phyloP scores from a whole-genome alignment of 2,329 filamentous ascomycete genomes.

The Phoma herbarum region DNA sequence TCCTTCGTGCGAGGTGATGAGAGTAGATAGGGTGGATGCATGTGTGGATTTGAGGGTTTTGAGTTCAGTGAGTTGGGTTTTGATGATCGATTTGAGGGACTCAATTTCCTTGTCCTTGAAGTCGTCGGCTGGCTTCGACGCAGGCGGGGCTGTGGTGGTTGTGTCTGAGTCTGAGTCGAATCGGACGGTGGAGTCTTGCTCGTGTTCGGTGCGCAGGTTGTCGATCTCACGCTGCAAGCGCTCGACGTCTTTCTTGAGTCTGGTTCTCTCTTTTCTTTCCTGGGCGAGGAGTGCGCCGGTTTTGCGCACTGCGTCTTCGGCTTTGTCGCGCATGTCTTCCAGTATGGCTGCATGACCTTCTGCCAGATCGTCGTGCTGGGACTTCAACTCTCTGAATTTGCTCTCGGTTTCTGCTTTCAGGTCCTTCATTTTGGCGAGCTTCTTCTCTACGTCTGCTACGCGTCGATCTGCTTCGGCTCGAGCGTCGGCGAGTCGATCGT shows the following conservation, averaged over 20 bases:
- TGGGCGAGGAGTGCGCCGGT: conserved; percentile 43
- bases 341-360: conserved; percentile 40
- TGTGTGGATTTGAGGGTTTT: conserved; percentile 38
- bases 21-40: conserved; percentile 14
- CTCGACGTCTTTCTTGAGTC: conserved; percentile 40
- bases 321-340: conserved; percentile 44
- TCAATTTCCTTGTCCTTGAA: conserved; percentile 40
- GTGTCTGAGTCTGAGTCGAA: conserved; percentile 20
- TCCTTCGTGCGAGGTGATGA: conserved; percentile 27
- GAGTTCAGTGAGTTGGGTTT: conserved; percentile 35
- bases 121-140: conserved; percentile 16
- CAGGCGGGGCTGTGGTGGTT: background rate
- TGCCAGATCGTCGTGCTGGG: conserved; percentile 37
- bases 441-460: conserved; percentile 41
- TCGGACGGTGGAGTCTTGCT: conserved; percentile 8
- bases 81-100: conserved; percentile 38
- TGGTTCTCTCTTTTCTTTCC: conserved; percentile 46
- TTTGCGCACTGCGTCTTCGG: conserved; percentile 49
- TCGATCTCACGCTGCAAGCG: conserved; percentile 33
- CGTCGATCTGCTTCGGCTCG: conserved; percentile 40
- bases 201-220: conserved; percentile 28
- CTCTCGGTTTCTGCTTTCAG: conserved; percentile 36
- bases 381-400: conserved; percentile 38
- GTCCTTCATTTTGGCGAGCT: conserved; percentile 42
- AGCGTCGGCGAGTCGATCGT: conserved; percentile 37